Evolutionary conservation across 2,329 filamentous ascomycete genomes (phyloP), one percentile per base, ranked within the genome.

Genomic region (Harringtonia lauricola): DNA sequence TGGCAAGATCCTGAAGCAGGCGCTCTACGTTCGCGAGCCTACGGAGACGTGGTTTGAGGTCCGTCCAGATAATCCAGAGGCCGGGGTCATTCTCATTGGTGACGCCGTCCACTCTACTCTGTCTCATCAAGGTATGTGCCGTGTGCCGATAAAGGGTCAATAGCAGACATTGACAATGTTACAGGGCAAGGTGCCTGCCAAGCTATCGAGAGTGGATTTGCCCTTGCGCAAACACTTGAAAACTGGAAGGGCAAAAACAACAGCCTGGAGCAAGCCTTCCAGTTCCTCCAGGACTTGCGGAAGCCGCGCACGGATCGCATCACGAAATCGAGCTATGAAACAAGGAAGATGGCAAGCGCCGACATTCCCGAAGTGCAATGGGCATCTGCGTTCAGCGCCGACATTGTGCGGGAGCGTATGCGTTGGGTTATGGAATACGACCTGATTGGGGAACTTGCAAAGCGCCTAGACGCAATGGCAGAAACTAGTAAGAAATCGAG

Each of bases 101-200:
- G 74, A 79, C 50, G 71, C 72, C 3, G 74, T 74, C 13, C 74
- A 79, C 50, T 73, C 73, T 8, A 61, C 63, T 0, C 70, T 67
- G 1, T 74, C 74, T 1, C 71, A 76, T 52, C 67, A 65, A 8
- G 66, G 47, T 49, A 18, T 15, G 38, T 6, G 13, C 2, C 24
- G 10, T 26, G 6, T 26, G 24, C 24, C 6, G 10, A 26, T 26
- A 17, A 33, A 33, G 6, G 17, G 15, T 38, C 13, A 30, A n/a
- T 26, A 9, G 8, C 17, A 3, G n/a, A 26, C 10, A 10, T 10
- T 26, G 10, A 26, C 24, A 26, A 10, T 10, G 10, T 26, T 26
- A 10, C 10, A 49, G 47, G 66, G 1, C 65, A 68, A 42, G 67
- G 68, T 5, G 58, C 63, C 1, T 65, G 66, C 12, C 65, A 69